Conservation (phyloP, 805 yeast species). For the Schizosaccharomyces lindneri region DNA sequence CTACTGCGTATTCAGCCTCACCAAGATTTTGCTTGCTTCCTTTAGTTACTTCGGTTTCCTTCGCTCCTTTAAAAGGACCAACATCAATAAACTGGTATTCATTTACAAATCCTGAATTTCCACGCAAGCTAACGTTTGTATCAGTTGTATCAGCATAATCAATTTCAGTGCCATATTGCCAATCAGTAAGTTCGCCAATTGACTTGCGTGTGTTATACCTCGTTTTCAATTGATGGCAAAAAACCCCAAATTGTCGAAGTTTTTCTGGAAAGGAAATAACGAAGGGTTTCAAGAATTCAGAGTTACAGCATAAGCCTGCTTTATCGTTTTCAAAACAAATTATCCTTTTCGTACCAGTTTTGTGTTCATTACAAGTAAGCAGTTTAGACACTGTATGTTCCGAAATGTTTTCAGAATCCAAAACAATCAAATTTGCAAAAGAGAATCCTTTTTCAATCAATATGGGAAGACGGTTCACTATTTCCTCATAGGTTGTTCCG, state of each 20-base stretch:
- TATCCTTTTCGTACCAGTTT: neutral
- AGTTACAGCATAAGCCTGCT: too few species aligned
- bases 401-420: neutral
- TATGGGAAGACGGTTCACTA: neutral
- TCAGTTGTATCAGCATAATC: neutral
- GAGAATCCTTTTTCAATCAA: neutral
- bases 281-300: too few species aligned
- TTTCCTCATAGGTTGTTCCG: neutral
- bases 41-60: conserved; percentile 13
- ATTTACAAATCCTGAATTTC: conserved; percentile 18
- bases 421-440: neutral
- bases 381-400: neutral
- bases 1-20: conserved; percentile 26
- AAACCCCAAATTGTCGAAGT: too few species aligned
- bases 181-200: too few species aligned
- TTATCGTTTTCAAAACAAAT: too few species aligned
- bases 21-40: conserved; percentile 17
- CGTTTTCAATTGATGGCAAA: too few species aligned
- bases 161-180: neutral
- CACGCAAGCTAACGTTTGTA: neutral
- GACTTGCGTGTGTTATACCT: too few species aligned
- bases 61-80: conserved; percentile 12
- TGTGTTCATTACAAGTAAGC: neutral
- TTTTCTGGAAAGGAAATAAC: too few species aligned
- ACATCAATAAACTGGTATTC: conserved; percentile 15